Conservation (phyloP, 2,329 filamentous ascomycete species). For the Westerdykella aurantiaca region DNA sequence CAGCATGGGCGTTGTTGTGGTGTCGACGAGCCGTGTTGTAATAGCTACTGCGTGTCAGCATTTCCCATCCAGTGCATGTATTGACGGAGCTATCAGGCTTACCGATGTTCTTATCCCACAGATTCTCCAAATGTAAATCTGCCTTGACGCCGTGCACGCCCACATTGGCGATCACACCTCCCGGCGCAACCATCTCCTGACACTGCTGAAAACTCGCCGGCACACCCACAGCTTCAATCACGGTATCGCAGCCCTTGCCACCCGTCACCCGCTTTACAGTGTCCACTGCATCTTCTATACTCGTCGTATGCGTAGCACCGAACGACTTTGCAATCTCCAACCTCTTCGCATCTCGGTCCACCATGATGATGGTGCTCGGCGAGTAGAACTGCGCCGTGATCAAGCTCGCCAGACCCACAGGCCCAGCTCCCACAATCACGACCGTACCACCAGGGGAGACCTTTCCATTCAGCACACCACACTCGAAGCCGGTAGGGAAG, state of each 20-base stretch:
- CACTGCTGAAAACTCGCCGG: too few species aligned
- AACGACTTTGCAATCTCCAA: slow-evolving; percentile 45
- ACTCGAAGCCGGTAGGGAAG: slow-evolving; percentile 53
- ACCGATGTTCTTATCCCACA: slow-evolving; percentile 54
- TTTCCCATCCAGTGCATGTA: background rate
- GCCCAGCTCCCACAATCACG: slow-evolving; percentile 52
- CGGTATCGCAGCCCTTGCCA: too few species aligned
- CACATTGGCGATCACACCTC: too few species aligned
- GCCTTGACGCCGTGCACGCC: too few species aligned
- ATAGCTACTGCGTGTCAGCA: slow-evolving; percentile 29
- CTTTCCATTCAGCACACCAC: slow-evolving; percentile 48
- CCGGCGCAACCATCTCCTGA: too few species aligned
- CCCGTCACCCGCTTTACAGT: slow-evolving; percentile 37
- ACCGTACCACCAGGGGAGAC: slow-evolving; percentile 50
- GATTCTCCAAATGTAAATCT: slow-evolving; percentile 45
- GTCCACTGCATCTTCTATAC: slow-evolving; percentile 30
- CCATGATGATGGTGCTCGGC: slow-evolving; percentile 46
- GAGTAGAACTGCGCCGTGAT: slow-evolving; percentile 52
- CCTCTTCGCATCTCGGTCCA: slow-evolving; percentile 48
- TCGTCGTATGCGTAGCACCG: slow-evolving; percentile 43
- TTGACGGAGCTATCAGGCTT: slow-evolving; percentile 15
- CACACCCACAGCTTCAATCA: too few species aligned
- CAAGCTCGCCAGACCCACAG: slow-evolving; percentile 52
- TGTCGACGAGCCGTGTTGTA: slow-evolving; percentile 46
- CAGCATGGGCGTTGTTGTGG: slow-evolving; percentile 46